phyloP scores from a whole-genome alignment of 2,329 filamentous ascomycete genomes.

The Trichoderma sp. region DNA sequence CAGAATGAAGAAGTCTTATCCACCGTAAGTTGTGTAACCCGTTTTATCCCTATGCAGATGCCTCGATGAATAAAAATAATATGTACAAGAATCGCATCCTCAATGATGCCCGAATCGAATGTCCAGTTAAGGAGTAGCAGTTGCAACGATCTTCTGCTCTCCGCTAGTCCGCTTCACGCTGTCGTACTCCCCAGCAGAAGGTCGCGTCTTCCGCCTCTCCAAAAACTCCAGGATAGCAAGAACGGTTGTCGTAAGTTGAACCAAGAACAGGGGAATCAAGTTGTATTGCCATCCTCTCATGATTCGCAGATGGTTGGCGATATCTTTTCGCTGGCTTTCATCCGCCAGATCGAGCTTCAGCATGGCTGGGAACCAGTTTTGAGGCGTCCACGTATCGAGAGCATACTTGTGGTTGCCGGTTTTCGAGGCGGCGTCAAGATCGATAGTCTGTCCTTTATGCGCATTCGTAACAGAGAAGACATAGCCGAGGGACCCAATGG shows the following conservation, averaged over 20 bases:
- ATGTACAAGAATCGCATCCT: background rate
- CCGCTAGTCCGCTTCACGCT: conserved; percentile 9
- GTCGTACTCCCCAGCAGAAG: background rate
- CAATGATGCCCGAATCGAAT: background rate
- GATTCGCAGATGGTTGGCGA: conserved; percentile 26
- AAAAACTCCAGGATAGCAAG: conserved; percentile 27
- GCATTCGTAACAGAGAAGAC: conserved; percentile 31
- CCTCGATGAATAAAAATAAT: background rate
- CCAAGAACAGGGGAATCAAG: conserved; percentile 31
- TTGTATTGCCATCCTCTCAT: conserved; percentile 33
- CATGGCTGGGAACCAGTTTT: conserved; percentile 31
- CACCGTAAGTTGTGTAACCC: background rate
- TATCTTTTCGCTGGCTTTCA: conserved; percentile 22
- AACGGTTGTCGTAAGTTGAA: conserved; percentile 28
- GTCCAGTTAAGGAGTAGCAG: background rate
- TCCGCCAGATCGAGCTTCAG: conserved; percentile 26
- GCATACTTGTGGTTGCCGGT: conserved; percentile 25
- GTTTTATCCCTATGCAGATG: background rate
- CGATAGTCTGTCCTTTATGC: conserved; percentile 27
- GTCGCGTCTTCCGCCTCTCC: conserved; percentile 20
- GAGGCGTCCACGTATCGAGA: conserved; percentile 29
- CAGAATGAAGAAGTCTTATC: background rate
- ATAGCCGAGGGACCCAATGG: conserved; percentile 28
- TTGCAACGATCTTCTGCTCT: background rate
- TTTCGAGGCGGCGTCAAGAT: conserved; percentile 19